Conservation (phyloP, 495 filamentous ascomycete genomes). For the Wilcoxina mikolae region DNA sequence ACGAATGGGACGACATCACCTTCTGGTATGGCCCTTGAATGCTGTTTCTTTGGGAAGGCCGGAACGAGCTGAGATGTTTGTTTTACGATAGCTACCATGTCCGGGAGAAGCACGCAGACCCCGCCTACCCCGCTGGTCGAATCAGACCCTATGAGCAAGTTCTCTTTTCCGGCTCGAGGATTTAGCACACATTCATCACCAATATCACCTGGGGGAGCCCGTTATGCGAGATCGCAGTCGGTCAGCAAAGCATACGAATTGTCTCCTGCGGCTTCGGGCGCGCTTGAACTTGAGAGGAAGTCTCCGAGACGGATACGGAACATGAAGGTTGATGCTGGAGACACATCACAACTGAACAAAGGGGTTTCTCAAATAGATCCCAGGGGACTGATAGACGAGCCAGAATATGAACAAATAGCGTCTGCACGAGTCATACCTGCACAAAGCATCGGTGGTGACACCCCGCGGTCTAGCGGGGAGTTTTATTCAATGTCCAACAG, state of each 20-base stretch:
- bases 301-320: neutral
- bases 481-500: conserved; percentile 90
- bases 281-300: neutral
- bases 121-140: conserved; percentile 18
- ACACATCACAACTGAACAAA: neutral
- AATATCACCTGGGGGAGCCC: conserved; percentile 9
- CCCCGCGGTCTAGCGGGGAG: conserved; percentile 79
- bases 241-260: conserved; percentile 25
- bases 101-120: neutral
- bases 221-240: conserved; percentile 16
- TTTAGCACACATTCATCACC: conserved; percentile 16
- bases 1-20: conserved; percentile 20
- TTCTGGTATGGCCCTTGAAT: conserved; percentile 17
- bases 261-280: conserved; percentile 7
- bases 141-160: conserved; percentile 10
- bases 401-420: conserved; percentile 15
- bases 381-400: conserved; percentile 21
- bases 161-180: conserved; percentile 16
- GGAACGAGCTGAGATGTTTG: neutral
- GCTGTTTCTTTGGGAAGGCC: neutral
- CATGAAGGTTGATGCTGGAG: neutral
- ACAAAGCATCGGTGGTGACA: conserved; percentile 37
- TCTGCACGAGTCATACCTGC: conserved; percentile 22
- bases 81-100: neutral
- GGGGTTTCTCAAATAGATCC: conserved; percentile 26